phyloP scores from a whole-genome alignment of 225 moss, liverwort and hornwort genomes.

The Pleurozium schreberi region DNA sequence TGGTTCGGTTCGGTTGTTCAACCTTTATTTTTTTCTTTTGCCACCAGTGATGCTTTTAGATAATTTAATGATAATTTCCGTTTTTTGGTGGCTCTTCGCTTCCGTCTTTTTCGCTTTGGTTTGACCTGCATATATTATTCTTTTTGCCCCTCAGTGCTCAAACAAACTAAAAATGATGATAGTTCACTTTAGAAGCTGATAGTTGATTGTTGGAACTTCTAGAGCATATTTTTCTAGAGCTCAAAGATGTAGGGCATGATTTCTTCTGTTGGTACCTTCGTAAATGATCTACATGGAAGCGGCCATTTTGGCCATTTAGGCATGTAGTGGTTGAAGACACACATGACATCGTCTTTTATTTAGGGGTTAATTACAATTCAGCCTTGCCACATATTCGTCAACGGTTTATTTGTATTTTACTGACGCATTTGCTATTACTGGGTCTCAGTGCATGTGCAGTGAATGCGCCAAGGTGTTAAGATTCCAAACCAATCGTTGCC shows the following conservation, averaged over 20 bases:
- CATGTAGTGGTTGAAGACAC: background rate
- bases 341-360: background rate
- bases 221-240: background rate
- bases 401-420: background rate
- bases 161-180: background rate
- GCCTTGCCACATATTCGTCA: background rate
- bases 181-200: background rate
- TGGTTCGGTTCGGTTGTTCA: background rate
- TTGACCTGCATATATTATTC: background rate
- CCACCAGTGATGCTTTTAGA: background rate
- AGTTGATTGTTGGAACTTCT: too few species aligned
- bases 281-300: background rate
- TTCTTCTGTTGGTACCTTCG: background rate
- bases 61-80: background rate
- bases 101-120: background rate
- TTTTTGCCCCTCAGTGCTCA: background rate
- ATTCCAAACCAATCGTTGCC: slow-evolving; percentile 91
- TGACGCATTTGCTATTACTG: background rate
- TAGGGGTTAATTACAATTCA: background rate
- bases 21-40: background rate
- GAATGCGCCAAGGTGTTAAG: slow-evolving; percentile 88
- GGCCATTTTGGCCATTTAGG: background rate
- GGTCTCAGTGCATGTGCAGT: slow-evolving; percentile 86
- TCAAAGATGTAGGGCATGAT: background rate
- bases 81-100: background rate